Conservation (phyloP, 1,284 basidiomycete genomes). For the Ganoderma multipileum region DNA sequence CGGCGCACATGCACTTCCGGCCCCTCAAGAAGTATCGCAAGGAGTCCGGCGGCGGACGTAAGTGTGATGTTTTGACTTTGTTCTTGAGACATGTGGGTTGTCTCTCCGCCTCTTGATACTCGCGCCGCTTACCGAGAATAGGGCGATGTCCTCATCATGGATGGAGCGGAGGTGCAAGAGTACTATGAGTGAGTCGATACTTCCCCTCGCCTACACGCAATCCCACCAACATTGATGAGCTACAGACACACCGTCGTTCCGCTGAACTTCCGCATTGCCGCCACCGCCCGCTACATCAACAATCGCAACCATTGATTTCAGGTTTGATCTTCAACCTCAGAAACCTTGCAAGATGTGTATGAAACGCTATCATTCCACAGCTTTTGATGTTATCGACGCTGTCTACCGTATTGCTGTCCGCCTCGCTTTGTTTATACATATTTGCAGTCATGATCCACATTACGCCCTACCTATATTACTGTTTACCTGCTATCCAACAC, state of each 20-base stretch:
- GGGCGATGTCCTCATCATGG: conserved; percentile 82
- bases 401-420: background rate
- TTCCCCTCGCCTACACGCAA: background rate
- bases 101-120: background rate
- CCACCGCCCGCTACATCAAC: conserved; percentile 57
- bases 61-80: conserved; percentile 55
- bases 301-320: conserved; percentile 6
- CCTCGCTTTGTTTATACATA: conserved; percentile 8
- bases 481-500: background rate
- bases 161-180: conserved; percentile 68
- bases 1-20: conserved; percentile 80
- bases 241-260: conserved; percentile 57
- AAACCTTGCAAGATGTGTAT: background rate
- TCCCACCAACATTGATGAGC: conserved; percentile 5
- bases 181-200: conserved; percentile 65
- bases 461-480: background rate
- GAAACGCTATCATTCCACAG: background rate
- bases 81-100: conserved; percentile 69
- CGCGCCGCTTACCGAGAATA: conserved; percentile 36
- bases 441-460: background rate
- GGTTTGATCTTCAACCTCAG: background rate
- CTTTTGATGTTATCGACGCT: background rate
- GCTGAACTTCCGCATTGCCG: conserved; percentile 59
- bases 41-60: conserved; percentile 42
- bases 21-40: conserved; percentile 43